Evolutionary conservation across 73 alveolate genomes (phyloP), one percentile per base, ranked within the genome.

Genomic region (Paramecium caudatum): DNA sequence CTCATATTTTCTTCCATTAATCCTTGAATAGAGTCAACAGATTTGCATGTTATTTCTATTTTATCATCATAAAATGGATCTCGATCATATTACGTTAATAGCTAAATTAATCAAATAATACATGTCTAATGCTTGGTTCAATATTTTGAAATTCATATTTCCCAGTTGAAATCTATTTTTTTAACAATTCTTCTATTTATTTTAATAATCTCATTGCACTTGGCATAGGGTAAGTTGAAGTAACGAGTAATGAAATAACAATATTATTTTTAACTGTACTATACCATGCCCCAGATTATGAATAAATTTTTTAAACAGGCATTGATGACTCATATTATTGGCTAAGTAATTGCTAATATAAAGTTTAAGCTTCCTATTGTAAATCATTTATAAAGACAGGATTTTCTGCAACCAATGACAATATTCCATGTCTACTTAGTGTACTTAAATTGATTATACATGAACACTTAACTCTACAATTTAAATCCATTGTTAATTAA

Each of bases 251-350:
- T 10, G 37, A 21, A 0, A 74, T 74, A 2, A 30, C 43, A 9
- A 45, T 74, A 41, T 37, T 37, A 68, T 74, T 74, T 41, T 45
- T 74, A 39, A 37, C 36, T 21, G 68, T 15, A 6, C 69, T 41
- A 43, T 74, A 74, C 88, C 88, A 74, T 34, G 88, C 88, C 10
- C 88, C 88, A 21, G 88, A 74, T 74, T 74, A 43, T 74, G 88
- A 74, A 27, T 74, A 45, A 13, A 74, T 74, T 47, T 74, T 74
- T 74, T 36, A 74, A 37, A 74, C 47, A 8, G 68, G 88, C 7
- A 30, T 10, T 12, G 47, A 34, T 16, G 84, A 37, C 10, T 45
- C 5, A 37, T 74, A 13, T 8, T 74, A 21, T 41, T 74, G 32
- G 8, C 25, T 74, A n/a, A 13, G 15, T 16, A 74, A 21, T 41